phyloP scores from a whole-genome alignment of 2,329 filamentous ascomycete genomes.

The Daldinia sp. region DNA sequence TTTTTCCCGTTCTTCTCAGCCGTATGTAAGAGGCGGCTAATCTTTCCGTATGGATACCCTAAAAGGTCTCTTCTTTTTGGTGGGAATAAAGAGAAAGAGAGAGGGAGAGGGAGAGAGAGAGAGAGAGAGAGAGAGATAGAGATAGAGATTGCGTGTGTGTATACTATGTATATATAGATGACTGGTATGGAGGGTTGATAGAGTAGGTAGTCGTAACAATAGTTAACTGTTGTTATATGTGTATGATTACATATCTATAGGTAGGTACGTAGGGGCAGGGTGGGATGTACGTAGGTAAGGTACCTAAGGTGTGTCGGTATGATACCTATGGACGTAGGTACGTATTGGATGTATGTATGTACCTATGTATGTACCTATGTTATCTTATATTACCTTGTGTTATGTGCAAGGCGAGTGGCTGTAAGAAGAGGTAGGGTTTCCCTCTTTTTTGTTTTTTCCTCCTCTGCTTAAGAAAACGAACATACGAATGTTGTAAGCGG shows the following conservation, averaged over 20 bases:
- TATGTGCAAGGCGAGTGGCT: neutral
- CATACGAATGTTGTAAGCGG: constrained; percentile 14
- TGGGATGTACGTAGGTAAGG: neutral
- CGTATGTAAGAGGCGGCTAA: constrained; percentile 11
- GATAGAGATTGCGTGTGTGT: neutral
- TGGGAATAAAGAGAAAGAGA: neutral
- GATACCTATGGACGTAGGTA: too few species aligned
- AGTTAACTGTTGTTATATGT: too few species aligned
- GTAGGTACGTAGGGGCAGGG: too few species aligned
- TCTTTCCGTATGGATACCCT: constrained; percentile 4
- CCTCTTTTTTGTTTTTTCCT: neutral
- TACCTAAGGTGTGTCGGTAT: neutral
- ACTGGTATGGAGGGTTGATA: neutral
- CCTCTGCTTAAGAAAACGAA: too few species aligned
- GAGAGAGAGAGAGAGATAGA: neutral
- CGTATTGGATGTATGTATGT: neutral
- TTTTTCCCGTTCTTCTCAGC: too few species aligned
- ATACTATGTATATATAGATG: neutral
- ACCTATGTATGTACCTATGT: neutral
- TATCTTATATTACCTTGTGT: too few species aligned
- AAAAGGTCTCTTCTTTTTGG: too few species aligned
- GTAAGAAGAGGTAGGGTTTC: neutral
- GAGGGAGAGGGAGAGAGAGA: too few species aligned
- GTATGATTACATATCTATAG: too few species aligned
- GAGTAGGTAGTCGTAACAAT: too few species aligned